Conservation (phyloP, 1,284 basidiomycete genomes). For the Ceraceosorus guamensis region DNA sequence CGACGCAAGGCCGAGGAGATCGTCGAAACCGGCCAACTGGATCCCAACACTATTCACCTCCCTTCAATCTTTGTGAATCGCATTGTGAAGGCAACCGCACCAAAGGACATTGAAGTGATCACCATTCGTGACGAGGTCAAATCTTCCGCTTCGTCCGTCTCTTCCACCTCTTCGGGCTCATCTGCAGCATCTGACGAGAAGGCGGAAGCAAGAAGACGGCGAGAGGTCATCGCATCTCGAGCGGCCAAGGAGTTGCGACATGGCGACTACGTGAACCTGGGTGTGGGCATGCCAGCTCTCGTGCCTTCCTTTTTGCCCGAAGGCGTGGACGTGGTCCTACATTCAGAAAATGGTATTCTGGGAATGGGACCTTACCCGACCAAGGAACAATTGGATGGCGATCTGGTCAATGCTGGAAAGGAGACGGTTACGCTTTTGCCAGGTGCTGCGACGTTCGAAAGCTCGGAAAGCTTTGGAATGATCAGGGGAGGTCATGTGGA, state of each 20-base stretch:
- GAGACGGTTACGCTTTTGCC: constrained; percentile 73
- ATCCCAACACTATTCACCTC: constrained; percentile 36
- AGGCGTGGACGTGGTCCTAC: constrained; percentile 38
- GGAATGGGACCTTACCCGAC: constrained; percentile 45
- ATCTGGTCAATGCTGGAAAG: constrained; percentile 67
- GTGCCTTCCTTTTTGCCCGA: constrained; percentile 42
- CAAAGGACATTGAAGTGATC: constrained; percentile 37
- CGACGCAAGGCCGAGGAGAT: constrained; percentile 34
- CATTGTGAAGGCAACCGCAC: constrained; percentile 28
- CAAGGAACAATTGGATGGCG: constrained; percentile 31
- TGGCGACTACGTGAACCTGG: constrained; percentile 45
- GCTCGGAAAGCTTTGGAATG: constrained; percentile 87
- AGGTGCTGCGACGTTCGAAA: constrained; percentile 86
- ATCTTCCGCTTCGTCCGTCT: background rate
- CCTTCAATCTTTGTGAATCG: constrained; percentile 41
- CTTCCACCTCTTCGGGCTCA: background rate
- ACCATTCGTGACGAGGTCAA: constrained; percentile 28
- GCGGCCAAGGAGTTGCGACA: constrained; percentile 40
- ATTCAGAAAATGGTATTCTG: constrained; percentile 44
- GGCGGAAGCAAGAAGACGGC: constrained; percentile 18
- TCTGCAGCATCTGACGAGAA: constrained; percentile 12
- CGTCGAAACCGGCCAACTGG: constrained; percentile 32
- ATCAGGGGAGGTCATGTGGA: constrained; percentile 89
- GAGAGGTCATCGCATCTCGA: constrained; percentile 29
- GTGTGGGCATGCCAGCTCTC: constrained; percentile 41